phyloP scores from a whole-genome alignment of 805 yeast genomes.

The Kodamaea lidongshanica region DNA sequence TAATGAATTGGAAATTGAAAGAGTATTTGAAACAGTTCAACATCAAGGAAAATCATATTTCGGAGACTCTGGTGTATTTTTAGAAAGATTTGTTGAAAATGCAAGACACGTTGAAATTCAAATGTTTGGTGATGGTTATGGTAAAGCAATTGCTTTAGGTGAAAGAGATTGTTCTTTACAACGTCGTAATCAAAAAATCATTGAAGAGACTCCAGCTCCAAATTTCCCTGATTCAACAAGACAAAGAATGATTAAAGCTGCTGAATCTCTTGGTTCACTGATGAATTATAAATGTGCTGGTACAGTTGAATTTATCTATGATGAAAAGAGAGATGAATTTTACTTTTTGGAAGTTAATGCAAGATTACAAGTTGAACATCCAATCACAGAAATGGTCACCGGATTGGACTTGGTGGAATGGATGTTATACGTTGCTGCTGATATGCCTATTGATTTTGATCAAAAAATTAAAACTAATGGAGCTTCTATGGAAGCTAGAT shows the following conservation, averaged over 20 bases:
- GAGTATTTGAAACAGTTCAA: conserved; percentile 83
- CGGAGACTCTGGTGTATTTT: conserved; percentile 92
- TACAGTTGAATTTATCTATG: conserved; percentile 93
- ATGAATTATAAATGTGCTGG: conserved; percentile 96
- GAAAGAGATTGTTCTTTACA: conserved; percentile 98
- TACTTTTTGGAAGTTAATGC: conserved; percentile 96
- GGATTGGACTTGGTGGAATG: conserved; percentile 94
- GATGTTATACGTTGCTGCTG: conserved; percentile 93
- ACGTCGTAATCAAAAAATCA: conserved; percentile 92
- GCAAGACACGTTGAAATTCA: conserved; percentile 97
- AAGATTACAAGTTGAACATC: conserved; percentile 95
- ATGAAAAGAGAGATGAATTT: conserved; percentile 77
- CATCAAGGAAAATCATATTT: conserved; percentile 92
- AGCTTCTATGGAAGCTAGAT: conserved; percentile 93
- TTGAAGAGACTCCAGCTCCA: conserved; percentile 98
- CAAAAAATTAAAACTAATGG: conserved; percentile 61
- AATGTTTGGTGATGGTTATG: conserved; percentile 93
- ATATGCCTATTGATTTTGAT: conserved; percentile 72
- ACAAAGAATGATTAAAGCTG: conserved; percentile 67
- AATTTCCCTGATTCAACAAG: conserved; percentile 79
- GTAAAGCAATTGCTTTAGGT: conserved; percentile 88
- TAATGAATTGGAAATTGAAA: conserved; percentile 67
- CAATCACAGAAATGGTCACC: conserved; percentile 91
- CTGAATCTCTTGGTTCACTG: conserved; percentile 73
- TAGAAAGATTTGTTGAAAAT: conserved; percentile 90